Base-by-base conservation (phyloP, 2,329 filamentous ascomycete genomes). In the Aspergillus cejpii region DNA sequence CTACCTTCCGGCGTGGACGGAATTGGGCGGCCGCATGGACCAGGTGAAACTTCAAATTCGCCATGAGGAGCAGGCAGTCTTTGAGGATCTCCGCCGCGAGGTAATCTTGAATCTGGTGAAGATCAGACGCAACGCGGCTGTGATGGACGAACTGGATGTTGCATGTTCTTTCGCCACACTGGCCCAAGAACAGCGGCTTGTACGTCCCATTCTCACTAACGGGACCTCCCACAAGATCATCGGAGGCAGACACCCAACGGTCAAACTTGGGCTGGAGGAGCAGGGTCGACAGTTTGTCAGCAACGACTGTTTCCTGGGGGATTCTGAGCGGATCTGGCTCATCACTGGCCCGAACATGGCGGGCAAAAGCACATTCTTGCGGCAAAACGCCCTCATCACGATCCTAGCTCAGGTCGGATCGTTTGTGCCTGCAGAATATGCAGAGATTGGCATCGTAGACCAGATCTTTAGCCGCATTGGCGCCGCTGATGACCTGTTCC, bases 301-400 rank as follows among this genome's bases (percentile, higher is more conserved):
- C 39, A 97, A 97, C 57, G 87, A 96, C 68, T 94, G 88, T 65
- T 74, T 85, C 28, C 76, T 96, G 2, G 85, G 85, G n/a, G 83
- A 83, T 58, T 79, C 64, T 72, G 91, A 78, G 78, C 86, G 55
- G 73, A 76, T 83, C 39, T 78, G 78, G 70, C 75, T 84, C 26
- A 81, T 83, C 52, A 84, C 80, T 3, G 80, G 92, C 0, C 92
- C 92, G n/a, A 98, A 98, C 68, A 98, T 98, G 92, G 92, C 85
- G 1, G 92, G 92, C 38, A 98, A 98, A 70, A 91, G 85, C 63
- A 98, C 92, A 0, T 98, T 95, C 61, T 75, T 98, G 4, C 85
- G 92, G 1, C 94, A 98, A 59, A 97, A 95, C 65, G 92, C 92
- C 2, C 76, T 98, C 41, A 94, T 97, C 55, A 89, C 87, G 1